Percentiles rank a stretch among this genome's conserved stretches.
These are phyloP conservation scores for Litsea cubeba DNA, from an alignment of 164 flowering plant species.

Conservation along the genomic window DNA sequence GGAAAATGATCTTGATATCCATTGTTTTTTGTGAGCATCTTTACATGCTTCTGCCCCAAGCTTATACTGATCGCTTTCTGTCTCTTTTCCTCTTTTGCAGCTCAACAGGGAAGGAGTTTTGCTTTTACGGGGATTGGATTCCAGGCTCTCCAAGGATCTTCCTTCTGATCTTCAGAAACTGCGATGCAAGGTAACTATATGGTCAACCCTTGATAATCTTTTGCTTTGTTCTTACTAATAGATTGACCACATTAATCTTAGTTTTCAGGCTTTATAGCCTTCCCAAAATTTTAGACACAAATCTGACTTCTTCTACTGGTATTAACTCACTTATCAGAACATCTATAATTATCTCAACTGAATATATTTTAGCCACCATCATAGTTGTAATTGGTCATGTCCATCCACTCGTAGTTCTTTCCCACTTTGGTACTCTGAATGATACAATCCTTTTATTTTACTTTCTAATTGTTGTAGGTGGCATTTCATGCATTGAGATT, in stretches of 20 bases:
- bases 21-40: not conserved
- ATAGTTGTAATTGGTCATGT: not conserved
- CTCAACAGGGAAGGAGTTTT: slow-evolving; percentile 77
- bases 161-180: slow-evolving; percentile 96
- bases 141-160: slow-evolving; percentile 91
- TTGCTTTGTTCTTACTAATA: not conserved
- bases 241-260: too few relatives aligned
- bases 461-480: slow-evolving; percentile 41
- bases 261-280: too few relatives aligned
- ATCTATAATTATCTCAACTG: too few relatives aligned
- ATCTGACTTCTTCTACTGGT: too few relatives aligned
- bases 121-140: slow-evolving; percentile 84
- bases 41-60: not conserved
- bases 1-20: not conserved
- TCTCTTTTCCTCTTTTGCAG: slow-evolving; percentile 37
- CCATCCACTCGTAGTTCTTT: not conserved
- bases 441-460: not conserved
- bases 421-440: not conserved
- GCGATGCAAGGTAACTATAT: slow-evolving; percentile 77
- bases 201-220: not conserved
- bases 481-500: slow-evolving; percentile 90
- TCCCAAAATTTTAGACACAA: too few relatives aligned
- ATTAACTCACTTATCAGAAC: too few relatives aligned
- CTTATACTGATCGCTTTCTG: not conserved
- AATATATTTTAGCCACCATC: not conserved